These are phyloP conservation scores for Anthracocystis setariae DNA, from an alignment of 1,284 basidiomycete species.

Conservation along the genomic window DNA sequence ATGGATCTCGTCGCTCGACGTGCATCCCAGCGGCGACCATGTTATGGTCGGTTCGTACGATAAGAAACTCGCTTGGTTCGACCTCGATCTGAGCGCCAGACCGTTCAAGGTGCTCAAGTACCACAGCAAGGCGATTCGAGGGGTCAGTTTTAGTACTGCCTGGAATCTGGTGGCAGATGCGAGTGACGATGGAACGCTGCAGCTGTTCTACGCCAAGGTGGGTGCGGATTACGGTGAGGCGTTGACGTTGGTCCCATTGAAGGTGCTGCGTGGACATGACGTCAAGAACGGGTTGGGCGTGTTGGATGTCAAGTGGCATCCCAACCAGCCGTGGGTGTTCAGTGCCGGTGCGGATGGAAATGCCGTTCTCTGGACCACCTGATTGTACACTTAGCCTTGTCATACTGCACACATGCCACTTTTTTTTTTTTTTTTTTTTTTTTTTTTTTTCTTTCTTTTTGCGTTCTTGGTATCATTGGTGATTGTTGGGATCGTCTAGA, in stretches of 20 bases:
- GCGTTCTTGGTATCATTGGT: background rate
- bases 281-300: constrained; percentile 88
- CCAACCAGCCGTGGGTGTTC: constrained; percentile 89
- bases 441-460: background rate
- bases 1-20: constrained; percentile 96
- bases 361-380: constrained; percentile 79
- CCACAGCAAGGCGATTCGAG: constrained; percentile 89
- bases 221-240: constrained; percentile 85
- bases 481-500: background rate
- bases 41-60: constrained; percentile 97
- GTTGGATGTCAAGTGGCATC: constrained; percentile 88
- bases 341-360: constrained; percentile 92
- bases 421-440: background rate
- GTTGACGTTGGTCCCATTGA: constrained; percentile 94
- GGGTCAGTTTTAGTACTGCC: constrained; percentile 80
- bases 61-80: constrained; percentile 97
- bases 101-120: constrained; percentile 98
- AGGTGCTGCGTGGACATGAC: constrained; percentile 90
- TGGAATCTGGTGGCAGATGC: constrained; percentile 95
- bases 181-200: constrained; percentile 95
- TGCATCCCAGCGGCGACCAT: constrained; percentile 87
- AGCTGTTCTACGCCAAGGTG: constrained; percentile 94
- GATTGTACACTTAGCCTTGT: background rate
- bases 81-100: constrained; percentile 91
- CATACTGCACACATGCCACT: background rate